Evolutionary conservation across 2,329 filamentous ascomycete genomes (phyloP).

Genomic region (Aspergillus sojae): DNA sequence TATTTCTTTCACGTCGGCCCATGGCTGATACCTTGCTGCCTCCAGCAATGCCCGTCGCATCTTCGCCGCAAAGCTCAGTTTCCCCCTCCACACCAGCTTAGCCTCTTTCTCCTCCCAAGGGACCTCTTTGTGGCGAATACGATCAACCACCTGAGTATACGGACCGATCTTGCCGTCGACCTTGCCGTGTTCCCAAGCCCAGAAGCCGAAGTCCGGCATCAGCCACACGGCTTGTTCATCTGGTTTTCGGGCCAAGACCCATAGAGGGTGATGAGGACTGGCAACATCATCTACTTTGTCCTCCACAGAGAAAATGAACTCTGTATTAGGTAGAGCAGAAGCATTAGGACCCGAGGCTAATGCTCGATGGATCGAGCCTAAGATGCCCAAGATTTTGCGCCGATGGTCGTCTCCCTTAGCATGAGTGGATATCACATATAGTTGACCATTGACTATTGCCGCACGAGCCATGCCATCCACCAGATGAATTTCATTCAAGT

Average conservation of each 20-base stretch:
- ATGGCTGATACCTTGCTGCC: constrained; percentile 37
- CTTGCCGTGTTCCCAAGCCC: constrained; percentile 43
- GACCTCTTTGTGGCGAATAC: constrained; percentile 16
- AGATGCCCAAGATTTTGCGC: constrained; percentile 35
- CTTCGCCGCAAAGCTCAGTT: constrained; percentile 36
- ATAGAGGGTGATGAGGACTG: constrained; percentile 35
- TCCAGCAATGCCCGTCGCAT: constrained; percentile 38
- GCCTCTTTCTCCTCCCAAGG: constrained; percentile 34
- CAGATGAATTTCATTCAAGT: constrained; percentile 25
- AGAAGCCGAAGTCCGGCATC: constrained; percentile 54
- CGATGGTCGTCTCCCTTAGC: constrained; percentile 28
- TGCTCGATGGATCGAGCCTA: constrained; percentile 48
- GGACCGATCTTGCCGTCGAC: constrained; percentile 26
- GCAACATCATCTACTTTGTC: constrained; percentile 41
- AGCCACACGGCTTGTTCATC: constrained; percentile 46
- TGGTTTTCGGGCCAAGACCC: constrained; percentile 39
- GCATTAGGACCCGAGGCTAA: constrained; percentile 37
- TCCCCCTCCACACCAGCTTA: constrained; percentile 49
- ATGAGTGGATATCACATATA: constrained; percentile 29
- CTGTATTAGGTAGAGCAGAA: constrained; percentile 40
- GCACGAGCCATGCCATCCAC: constrained; percentile 30
- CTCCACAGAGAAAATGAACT: constrained; percentile 45
- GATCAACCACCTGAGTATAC: constrained; percentile 25
- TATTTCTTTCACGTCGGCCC: constrained; percentile 46
- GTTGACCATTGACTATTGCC: constrained; percentile 27